Evolutionary conservation across 2,329 filamentous ascomycete species (phyloP).

Genomic region (Ophiostoma ulmi): DNA sequence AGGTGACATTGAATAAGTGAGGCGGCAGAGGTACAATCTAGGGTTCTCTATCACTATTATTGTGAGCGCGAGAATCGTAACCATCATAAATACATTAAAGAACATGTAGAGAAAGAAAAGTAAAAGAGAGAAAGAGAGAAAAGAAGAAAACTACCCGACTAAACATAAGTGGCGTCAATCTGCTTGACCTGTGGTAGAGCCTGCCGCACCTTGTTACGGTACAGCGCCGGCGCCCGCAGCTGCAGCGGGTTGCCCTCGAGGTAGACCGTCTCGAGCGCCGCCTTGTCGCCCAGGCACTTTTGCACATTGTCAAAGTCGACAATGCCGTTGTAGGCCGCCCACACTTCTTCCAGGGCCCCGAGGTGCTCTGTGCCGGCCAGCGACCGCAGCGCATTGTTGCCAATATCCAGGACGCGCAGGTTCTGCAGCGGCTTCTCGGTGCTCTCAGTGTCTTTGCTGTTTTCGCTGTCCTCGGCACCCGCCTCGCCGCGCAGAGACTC

Average conservation of each 20-base stretch:
- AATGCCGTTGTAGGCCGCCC: constrained; percentile 87
- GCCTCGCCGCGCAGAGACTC: constrained; percentile 54
- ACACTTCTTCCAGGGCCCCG: constrained; percentile 75
- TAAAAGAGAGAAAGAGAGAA: neutral
- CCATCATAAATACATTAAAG: neutral
- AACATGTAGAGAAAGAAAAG: neutral
- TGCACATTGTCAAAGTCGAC: constrained; percentile 78
- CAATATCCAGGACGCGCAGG: constrained; percentile 79
- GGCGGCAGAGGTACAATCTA: neutral
- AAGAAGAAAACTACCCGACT: neutral
- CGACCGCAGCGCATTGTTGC: constrained; percentile 75
- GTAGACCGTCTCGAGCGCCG: constrained; percentile 80
- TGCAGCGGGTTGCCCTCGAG: constrained; percentile 95
- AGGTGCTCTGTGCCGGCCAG: constrained; percentile 67
- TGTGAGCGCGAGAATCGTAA: neutral
- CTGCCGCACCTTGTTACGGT: constrained; percentile 87
- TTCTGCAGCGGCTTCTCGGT: neutral
- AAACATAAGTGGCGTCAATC: constrained; percentile 71
- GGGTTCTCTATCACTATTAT: neutral
- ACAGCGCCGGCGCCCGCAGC: constrained; percentile 69
- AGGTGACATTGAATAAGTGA: neutral
- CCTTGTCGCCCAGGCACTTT: constrained; percentile 68
- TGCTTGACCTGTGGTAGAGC: constrained; percentile 82
- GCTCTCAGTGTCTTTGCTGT: neutral
- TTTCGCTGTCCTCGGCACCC: neutral